Evolutionary conservation across 108 stramenopile species (phyloP).

Genomic region (Phaeodactylum tricornutum): DNA sequence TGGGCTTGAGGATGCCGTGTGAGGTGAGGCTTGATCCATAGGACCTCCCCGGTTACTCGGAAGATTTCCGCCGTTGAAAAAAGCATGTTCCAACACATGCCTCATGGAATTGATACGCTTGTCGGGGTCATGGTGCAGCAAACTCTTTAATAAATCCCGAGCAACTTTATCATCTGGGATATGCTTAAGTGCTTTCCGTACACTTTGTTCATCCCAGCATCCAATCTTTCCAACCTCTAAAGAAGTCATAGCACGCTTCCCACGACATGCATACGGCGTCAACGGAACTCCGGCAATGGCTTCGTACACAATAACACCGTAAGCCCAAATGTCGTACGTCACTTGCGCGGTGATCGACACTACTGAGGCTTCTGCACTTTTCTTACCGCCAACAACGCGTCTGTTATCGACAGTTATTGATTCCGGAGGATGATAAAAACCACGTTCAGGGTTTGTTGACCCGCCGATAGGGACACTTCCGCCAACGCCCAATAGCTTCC

Average conservation of each 20-base stretch:
- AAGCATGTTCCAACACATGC: constrained; percentile 66
- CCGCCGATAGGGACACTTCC: constrained; percentile 62
- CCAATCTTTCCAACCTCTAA: constrained; percentile 68
- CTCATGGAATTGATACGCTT: constrained; percentile 51
- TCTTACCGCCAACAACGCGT: constrained; percentile 46
- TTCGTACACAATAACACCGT: constrained; percentile 72
- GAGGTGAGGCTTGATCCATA: not conserved
- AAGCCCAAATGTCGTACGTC: constrained; percentile 81
- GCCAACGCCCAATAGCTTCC: constrained; percentile 81
- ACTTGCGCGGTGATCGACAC: constrained; percentile 56
- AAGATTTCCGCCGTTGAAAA: constrained; percentile 34
- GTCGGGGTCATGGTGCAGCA: constrained; percentile 66
- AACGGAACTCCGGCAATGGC: constrained; percentile 68
- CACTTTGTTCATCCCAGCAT: constrained; percentile 68
- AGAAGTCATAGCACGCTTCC: constrained; percentile 67
- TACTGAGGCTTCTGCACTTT: constrained; percentile 44
- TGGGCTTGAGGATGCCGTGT: constrained; percentile 1
- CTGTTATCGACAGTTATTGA: constrained; percentile 58
- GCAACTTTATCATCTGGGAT: constrained; percentile 40
- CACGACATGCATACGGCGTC: constrained; percentile 72
- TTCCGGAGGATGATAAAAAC: constrained; percentile 85
- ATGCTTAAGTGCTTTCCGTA: constrained; percentile 54
- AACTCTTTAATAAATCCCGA: constrained; percentile 38
- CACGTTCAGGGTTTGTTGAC: constrained; percentile 66
- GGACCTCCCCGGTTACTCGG: not conserved